Conservation (phyloP, 345 rosid species). For the Triadica sebifera region DNA sequence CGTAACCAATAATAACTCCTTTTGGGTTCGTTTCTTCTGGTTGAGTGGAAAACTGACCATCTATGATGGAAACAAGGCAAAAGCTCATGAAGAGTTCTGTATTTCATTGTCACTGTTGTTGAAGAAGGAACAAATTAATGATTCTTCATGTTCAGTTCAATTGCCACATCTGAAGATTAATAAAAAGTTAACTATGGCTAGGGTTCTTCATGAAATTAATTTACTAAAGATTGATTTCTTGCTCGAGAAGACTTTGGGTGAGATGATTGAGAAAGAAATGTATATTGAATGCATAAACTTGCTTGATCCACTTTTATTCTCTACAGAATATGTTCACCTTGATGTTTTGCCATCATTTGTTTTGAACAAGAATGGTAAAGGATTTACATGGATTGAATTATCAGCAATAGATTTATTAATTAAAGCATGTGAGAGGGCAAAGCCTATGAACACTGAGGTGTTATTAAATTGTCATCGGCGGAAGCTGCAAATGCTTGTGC, state of each 20-base stretch:
- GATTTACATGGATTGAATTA: conserved; percentile 54
- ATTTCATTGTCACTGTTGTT: conserved; percentile 63
- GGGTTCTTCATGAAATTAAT: conserved; percentile 71
- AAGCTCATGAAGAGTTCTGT: conserved; percentile 67
- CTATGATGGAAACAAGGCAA: conserved; percentile 68
- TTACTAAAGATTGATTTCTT: conserved; percentile 66
- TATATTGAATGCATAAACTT: conserved; percentile 59
- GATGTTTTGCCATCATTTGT: conserved; percentile 41
- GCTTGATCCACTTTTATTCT: conserved; percentile 77
- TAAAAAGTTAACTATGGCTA: conserved; percentile 56
- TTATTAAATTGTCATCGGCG: conserved; percentile 69
- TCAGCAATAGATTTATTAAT: conserved; percentile 67
- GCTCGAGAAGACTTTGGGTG: conserved; percentile 66
- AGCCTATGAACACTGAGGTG: conserved; percentile 57
- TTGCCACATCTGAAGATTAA: conserved; percentile 64
- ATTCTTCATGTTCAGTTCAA: conserved; percentile 40
- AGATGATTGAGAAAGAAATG: conserved; percentile 72
- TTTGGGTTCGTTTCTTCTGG: conserved; percentile 91
- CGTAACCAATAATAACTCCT: conserved; percentile 44
- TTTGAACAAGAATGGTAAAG: conserved; percentile 40
- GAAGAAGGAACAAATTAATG: conserved; percentile 37
- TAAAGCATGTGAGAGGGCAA: conserved; percentile 66
- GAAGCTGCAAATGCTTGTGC: conserved; percentile 73
- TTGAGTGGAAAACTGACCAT: conserved; percentile 80
- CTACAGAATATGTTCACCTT: conserved; percentile 40